Percentiles rank a stretch among this genome's conserved stretches.
Conservation (phyloP, 805 yeast species). For the Myxozyma neglecta region DNA sequence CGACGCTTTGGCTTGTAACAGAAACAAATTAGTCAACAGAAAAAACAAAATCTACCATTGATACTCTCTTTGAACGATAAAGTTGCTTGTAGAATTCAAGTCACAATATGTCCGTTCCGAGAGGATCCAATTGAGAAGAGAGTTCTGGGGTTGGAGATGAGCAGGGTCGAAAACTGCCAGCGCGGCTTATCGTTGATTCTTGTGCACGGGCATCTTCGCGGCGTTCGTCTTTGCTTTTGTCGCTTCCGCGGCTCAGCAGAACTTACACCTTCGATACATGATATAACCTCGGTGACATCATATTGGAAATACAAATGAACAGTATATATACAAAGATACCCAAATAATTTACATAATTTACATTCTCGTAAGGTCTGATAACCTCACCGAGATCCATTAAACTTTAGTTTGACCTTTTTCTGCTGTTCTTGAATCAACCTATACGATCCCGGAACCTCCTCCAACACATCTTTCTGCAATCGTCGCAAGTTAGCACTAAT, state of each 20-base stretch:
- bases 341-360: neutral
- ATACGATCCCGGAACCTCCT: conserved; percentile 20
- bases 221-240: too few relatives aligned
- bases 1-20: too few relatives aligned
- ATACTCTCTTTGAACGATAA: too few relatives aligned
- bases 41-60: too few relatives aligned
- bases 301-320: neutral
- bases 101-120: too few relatives aligned
- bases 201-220: too few relatives aligned
- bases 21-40: too few relatives aligned
- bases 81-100: too few relatives aligned
- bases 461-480: conserved; percentile 7
- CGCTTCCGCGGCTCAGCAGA: too few relatives aligned
- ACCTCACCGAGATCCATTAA: neutral
- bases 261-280: too few relatives aligned
- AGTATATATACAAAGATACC: neutral
- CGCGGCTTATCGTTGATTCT: too few relatives aligned
- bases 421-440: neutral
- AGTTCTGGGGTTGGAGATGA: neutral
- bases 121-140: neutral
- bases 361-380: neutral
- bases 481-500: neutral
- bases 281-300: too few relatives aligned
- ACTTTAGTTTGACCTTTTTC: neutral
- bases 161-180: neutral